Base-by-base conservation (phyloP, 1,139 yeast genomes). In the Petasospora fabianii region DNA sequence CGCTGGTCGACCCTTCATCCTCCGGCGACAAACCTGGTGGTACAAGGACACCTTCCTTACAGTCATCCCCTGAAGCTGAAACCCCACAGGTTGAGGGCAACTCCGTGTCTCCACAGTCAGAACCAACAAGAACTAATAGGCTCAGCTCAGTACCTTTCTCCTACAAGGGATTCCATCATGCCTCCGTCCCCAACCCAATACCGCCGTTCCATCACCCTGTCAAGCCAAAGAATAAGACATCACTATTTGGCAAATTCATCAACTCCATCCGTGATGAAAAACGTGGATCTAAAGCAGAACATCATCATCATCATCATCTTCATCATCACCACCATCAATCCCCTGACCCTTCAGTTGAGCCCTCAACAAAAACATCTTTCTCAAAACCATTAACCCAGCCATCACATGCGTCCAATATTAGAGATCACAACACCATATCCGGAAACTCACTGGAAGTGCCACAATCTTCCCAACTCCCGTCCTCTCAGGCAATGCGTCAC, bases 161-260 rank as follows among this genome's bases (percentile, higher is more conserved):
- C 35, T 74, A 75, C 49, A 65, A 62, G 39, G 81, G 81, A 3
- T 71, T 75, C 56, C 80, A 75, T 50, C 67, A 66, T 30, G 62
- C 64, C 30, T 61, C 61, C 20, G 35, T 16, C 12, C 60, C 62
- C 22, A 65, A 62, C 24, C 68, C 68, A 30, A 56, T 71, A 1
- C 80, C 81, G 1, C 79, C 80, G 1, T 61, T 73, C 32, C 51
- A 62, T 11, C 75, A 70, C 16, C 80, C 80, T 3, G 68, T 74
- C 14, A 73, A 54, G 32, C 79, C 80, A 3, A 49, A 49, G 20
- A 37, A 50, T 1, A 61, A 70, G 55, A 66, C 69, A 35, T 62
- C 72, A 3, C 56, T 75, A 28, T 61, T 73, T 35, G 77, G 77
- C 3, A 73, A 74, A 49, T 62, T 73, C 42, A 71, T 74, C 14